These are phyloP conservation scores for Aspergillus thermomutatus DNA, from an alignment of 2,329 filamentous ascomycete genomes.

Conservation along the genomic window DNA sequence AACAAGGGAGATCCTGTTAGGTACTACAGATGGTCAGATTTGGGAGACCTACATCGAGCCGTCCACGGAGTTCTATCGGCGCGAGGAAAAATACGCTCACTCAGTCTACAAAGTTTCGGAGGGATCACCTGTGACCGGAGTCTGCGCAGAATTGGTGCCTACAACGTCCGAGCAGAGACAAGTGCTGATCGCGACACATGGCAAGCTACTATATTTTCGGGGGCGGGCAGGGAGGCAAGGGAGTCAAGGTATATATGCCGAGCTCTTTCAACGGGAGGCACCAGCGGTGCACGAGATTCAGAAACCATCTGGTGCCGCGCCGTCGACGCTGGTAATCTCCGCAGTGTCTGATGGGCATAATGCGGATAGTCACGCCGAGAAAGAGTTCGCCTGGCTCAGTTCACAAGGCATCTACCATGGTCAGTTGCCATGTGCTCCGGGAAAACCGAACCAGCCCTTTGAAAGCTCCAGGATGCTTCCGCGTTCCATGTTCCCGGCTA, in stretches of 20 bases:
- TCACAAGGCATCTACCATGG: constrained; percentile 85
- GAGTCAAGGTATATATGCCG: constrained; percentile 80
- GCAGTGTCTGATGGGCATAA: constrained; percentile 64
- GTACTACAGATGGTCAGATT: constrained; percentile 87
- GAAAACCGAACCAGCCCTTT: constrained; percentile 72
- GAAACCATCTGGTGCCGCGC: constrained; percentile 55
- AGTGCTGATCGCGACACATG: constrained; percentile 76
- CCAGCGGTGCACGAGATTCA: constrained; percentile 72
- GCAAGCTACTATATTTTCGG: constrained; percentile 73
- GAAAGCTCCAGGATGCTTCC: constrained; percentile 74
- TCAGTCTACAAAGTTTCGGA: constrained; percentile 77
- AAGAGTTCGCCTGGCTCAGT: constrained; percentile 80
- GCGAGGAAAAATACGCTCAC: constrained; percentile 90
- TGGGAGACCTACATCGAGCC: constrained; percentile 96
- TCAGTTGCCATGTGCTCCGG: constrained; percentile 64
- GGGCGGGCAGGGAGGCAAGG: constrained; percentile 71
- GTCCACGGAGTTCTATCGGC: constrained; percentile 88
- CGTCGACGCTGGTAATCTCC: constrained; percentile 70
- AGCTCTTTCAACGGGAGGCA: constrained; percentile 82
- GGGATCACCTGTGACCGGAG: constrained; percentile 70
- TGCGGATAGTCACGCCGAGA: constrained; percentile 51
- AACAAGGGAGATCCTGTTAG: constrained; percentile 88
- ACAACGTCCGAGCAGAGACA: constrained; percentile 69
- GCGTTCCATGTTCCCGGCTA: constrained; percentile 67
- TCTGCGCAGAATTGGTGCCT: constrained; percentile 75